A percentile compares a stretch with the other conserved stretches of the same genome.
Conservation (phyloP, 2,329 filamentous ascomycete species). For the Trichoderma aggressivum region DNA sequence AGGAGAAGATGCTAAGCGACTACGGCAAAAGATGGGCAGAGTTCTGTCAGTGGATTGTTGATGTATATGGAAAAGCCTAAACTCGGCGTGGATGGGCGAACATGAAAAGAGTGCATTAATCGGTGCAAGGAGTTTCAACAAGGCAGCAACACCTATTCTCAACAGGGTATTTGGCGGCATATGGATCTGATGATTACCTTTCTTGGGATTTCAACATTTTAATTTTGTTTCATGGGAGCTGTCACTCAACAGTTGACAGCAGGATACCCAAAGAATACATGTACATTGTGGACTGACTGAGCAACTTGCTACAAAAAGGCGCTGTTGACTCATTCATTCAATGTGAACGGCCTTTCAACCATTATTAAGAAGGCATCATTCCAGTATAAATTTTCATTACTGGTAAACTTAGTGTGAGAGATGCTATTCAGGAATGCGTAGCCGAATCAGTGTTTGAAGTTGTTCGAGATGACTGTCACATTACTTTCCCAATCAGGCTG, state of each 20-base stretch:
- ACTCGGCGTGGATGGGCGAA: no score
- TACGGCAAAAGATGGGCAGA: neutral
- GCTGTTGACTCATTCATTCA: neutral
- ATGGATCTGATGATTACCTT: neutral
- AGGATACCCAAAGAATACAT: neutral
- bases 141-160: neutral
- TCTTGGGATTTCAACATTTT: neutral
- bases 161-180: neutral
- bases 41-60: slow-evolving; percentile 5
- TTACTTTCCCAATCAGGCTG: no score
- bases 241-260: neutral
- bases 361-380: no score
- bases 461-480: no score
- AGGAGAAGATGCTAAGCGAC: neutral
- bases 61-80: neutral
- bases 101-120: neutral
- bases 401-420: no score
- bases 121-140: slow-evolving; percentile 3
- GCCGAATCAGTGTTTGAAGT: no score
- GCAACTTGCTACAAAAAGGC: neutral
- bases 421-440: no score
- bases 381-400: no score
- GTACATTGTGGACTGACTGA: neutral
- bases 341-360: neutral
- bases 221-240: neutral